Percentiles rank a stretch among this genome's conserved stretches.
Conservation (phyloP, 1,284 basidiomycete species). For the Apiotrichum gracile region DNA sequence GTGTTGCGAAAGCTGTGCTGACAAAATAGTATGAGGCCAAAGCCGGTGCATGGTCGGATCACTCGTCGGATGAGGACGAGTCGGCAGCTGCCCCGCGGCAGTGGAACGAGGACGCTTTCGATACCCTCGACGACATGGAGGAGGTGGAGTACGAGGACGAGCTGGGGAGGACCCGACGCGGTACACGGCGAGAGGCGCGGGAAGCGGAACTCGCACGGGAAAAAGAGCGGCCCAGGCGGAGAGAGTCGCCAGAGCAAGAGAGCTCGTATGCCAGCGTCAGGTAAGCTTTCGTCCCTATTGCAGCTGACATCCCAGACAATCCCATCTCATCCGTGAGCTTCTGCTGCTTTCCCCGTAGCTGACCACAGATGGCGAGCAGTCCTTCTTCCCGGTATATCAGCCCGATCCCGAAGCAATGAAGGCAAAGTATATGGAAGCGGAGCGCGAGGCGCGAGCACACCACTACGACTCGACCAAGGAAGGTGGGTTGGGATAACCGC, state of each 20-base stretch:
- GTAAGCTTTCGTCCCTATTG: slow-evolving; percentile 23
- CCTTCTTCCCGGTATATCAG: slow-evolving; percentile 76
- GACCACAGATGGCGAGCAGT: slow-evolving; percentile 59
- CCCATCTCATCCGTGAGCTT: slow-evolving; percentile 52
- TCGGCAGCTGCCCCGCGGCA: slow-evolving; percentile 32
- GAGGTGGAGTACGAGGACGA: slow-evolving; percentile 46
- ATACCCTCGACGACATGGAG: slow-evolving; percentile 21
- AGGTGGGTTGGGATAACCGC: slow-evolving; percentile 44
- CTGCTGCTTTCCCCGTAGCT: background rate
- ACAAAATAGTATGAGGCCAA: slow-evolving; percentile 65
- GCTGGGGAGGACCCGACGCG: slow-evolving; percentile 41
- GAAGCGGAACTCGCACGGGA: slow-evolving; percentile 26
- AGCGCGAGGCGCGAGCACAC: slow-evolving; percentile 60
- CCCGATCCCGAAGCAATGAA: slow-evolving; percentile 71
- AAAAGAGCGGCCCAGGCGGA: slow-evolving; percentile 1
- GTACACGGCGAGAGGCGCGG: slow-evolving; percentile 38
- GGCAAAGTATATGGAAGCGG: slow-evolving; percentile 68
- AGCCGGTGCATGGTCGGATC: slow-evolving; percentile 48
- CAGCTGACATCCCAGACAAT: slow-evolving; percentile 51
- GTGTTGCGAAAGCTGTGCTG: background rate
- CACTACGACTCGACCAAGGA: slow-evolving; percentile 81
- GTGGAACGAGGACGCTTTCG: slow-evolving; percentile 54
- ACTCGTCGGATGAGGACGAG: slow-evolving; percentile 37
- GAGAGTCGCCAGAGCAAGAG: slow-evolving; percentile 6
- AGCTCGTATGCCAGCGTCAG: slow-evolving; percentile 40